Percentiles rank a stretch among this genome's conserved stretches.
phyloP scores from a whole-genome alignment of 331 rosid species.

The Phaseolus coccineus region DNA sequence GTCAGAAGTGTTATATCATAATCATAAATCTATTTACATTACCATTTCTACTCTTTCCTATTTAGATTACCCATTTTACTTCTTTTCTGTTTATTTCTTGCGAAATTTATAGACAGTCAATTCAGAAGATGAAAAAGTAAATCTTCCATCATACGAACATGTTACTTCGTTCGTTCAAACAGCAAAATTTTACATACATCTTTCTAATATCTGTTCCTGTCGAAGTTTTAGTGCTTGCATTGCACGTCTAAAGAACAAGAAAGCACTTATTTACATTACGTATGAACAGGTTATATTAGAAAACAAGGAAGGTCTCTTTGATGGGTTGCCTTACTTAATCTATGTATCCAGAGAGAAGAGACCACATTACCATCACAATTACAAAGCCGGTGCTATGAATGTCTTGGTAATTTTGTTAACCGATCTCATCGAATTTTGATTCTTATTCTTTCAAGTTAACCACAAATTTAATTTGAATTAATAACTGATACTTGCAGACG shows the following conservation, averaged over 20 bases:
- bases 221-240: background rate
- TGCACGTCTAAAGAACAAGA: background rate
- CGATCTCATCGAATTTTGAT: background rate
- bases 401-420: constrained; percentile 55
- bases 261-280: background rate
- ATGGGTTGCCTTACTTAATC: constrained; percentile 67
- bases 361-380: constrained; percentile 61
- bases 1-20: background rate
- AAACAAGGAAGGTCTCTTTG: constrained; percentile 46
- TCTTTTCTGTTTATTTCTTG: background rate
- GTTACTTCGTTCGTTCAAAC: background rate
- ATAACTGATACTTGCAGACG: constrained; percentile 45
- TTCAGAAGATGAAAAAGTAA: background rate
- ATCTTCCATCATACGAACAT: background rate
- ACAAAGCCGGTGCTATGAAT: constrained; percentile 92
- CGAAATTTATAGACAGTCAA: background rate
- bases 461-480: background rate
- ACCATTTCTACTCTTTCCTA: background rate
- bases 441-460: background rate
- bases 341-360: constrained; percentile 77
- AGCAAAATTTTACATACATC: background rate
- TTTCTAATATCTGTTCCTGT: background rate
- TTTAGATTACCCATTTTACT: background rate
- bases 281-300: constrained; percentile 65
- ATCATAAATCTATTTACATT: background rate